A percentile compares a stretch with the other conserved stretches of the same genome.
Conservation (phyloP, 257 asterid species). For the Solanum virginianum region DNA sequence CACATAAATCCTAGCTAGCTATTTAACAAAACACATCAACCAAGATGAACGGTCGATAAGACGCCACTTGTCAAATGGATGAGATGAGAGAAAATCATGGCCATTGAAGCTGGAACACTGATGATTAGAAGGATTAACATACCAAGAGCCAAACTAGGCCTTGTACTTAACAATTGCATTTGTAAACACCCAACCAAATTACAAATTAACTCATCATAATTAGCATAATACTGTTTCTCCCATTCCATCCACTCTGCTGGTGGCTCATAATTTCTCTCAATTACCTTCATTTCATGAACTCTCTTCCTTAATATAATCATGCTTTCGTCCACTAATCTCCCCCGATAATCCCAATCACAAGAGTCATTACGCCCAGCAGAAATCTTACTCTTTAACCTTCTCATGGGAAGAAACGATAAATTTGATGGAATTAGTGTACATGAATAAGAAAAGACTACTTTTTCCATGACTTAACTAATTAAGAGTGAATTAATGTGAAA, state of each 20-base stretch:
- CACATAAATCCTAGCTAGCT: background rate
- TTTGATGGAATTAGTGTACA: background rate
- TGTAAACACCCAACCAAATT: conserved; percentile 37
- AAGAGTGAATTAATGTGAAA: background rate
- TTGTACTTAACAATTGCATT: conserved; percentile 31
- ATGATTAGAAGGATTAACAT: conserved; percentile 14
- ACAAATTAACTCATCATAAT: conserved; percentile 27
- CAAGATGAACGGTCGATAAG: background rate
- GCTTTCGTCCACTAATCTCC: conserved; percentile 34
- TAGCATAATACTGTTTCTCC: conserved; percentile 31
- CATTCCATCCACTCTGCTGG: conserved; percentile 51
- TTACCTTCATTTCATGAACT: conserved; percentile 39
- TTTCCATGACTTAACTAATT: background rate
- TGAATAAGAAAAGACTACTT: background rate
- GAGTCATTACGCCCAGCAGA: conserved; percentile 15
- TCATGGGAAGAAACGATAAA: background rate
- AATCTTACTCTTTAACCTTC: background rate
- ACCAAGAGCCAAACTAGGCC: conserved; percentile 37
- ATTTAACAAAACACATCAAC: background rate
- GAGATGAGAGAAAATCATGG: conserved; percentile 16
- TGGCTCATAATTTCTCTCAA: conserved; percentile 24
- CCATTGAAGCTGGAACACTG: conserved; percentile 29
- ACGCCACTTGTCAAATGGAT: background rate
- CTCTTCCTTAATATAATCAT: conserved; percentile 43
- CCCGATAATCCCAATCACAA: conserved; percentile 12